Conservation (phyloP, 208 protist genomes). For the Strigomonas galati region DNA sequence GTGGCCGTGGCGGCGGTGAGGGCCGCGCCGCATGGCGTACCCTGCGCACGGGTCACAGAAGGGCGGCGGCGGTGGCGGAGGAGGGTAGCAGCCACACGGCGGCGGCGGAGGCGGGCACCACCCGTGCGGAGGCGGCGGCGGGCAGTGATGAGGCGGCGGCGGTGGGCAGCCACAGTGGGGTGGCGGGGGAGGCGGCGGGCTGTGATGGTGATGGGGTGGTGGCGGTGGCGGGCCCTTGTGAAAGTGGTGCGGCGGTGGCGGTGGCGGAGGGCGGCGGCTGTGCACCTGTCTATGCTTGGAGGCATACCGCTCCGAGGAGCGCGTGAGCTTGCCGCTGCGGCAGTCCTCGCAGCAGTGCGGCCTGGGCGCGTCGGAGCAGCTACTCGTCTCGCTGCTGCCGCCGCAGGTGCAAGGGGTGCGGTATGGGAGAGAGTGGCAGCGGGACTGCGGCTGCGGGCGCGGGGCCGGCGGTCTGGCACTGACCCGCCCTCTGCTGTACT, state of each 20-base stretch:
- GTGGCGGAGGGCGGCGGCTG: constrained; percentile 6
- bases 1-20: constrained; percentile 4
- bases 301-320: background rate
- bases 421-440: background rate
- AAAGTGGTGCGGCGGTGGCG: background rate
- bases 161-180: background rate
- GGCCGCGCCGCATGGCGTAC: background rate
- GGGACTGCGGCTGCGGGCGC: background rate
- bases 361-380: background rate
- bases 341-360: background rate
- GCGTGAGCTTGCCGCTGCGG: background rate
- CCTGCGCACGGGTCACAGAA: background rate
- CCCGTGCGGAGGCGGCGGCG: background rate
- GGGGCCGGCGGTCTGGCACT: background rate
- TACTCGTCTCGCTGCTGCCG: background rate
- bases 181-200: constrained; percentile 3
- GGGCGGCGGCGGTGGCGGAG: background rate
- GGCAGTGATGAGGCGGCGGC: background rate
- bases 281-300: too few relatives aligned
- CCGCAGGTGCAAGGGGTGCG: background rate
- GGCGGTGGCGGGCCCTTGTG: background rate
- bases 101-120: background rate
- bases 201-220: background rate
- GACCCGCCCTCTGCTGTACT: background rate
- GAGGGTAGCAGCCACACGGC: background rate